These are phyloP conservation scores for Volvox reticuliferus DNA, from an alignment of 139 green algal genomes.

Conservation along the genomic window DNA sequence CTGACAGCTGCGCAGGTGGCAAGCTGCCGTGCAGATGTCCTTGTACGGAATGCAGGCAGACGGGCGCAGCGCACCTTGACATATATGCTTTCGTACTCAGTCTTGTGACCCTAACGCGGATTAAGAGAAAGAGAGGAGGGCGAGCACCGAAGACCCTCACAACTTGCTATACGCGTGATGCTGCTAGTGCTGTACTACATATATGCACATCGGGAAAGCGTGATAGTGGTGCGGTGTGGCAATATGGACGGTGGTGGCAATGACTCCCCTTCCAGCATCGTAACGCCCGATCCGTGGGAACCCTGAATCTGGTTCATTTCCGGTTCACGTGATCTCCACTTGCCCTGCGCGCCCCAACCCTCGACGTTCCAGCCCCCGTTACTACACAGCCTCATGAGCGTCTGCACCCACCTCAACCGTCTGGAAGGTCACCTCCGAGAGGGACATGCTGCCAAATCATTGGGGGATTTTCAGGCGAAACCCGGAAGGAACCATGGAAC, in stretches of 20 bases:
- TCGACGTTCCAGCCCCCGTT: background rate
- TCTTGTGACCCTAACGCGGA: slow-evolving; percentile 39
- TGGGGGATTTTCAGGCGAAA: background rate
- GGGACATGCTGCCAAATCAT: slow-evolving; percentile 27
- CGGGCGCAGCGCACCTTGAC: slow-evolving; percentile 38
- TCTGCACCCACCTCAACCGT: background rate
- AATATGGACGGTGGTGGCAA: background rate
- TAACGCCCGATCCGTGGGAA: background rate
- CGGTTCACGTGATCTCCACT: too few species aligned
- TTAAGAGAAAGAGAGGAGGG: background rate
- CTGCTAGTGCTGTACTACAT: too few species aligned
- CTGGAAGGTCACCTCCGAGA: slow-evolving; percentile 43
- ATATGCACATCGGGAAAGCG: too few species aligned
- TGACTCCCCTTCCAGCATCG: background rate
- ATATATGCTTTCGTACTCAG: slow-evolving; percentile 45
- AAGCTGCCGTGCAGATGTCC: too few species aligned
- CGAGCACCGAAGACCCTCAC: too few species aligned
- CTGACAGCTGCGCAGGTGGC: too few species aligned
- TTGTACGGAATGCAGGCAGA: too few species aligned
- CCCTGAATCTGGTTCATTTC: too few species aligned
- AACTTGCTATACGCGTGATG: too few species aligned
- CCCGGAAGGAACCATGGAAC: too few species aligned
- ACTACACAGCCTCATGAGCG: background rate
- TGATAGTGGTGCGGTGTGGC: background rate
- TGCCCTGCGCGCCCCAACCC: too few species aligned